A percentile compares a stretch with the other conserved stretches of the same genome.
Conservation (phyloP, 2,329 filamentous ascomycete genomes). For the Geosmithia flava region DNA sequence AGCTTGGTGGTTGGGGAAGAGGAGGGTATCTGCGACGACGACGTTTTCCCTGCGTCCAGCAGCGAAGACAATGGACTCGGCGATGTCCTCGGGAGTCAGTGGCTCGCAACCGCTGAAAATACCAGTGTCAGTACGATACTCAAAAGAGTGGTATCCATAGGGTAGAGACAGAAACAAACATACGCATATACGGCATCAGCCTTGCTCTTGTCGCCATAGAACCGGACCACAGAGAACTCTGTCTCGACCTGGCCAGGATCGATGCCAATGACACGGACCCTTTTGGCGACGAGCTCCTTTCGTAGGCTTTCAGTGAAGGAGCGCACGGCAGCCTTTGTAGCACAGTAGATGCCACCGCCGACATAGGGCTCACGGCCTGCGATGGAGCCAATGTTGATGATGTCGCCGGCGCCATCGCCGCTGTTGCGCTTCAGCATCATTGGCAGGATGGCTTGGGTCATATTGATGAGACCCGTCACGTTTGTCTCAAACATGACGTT, state of each 20-base stretch:
- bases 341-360: constrained; percentile 85
- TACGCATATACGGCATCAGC: constrained; percentile 82
- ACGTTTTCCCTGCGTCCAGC: constrained; percentile 81
- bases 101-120: constrained; percentile 57
- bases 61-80: constrained; percentile 79
- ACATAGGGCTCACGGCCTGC: constrained; percentile 73
- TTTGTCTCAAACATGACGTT: constrained; percentile 85
- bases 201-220: constrained; percentile 79
- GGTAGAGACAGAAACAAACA: constrained; percentile 18
- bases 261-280: constrained; percentile 75
- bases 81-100: constrained; percentile 80
- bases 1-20: constrained; percentile 82
- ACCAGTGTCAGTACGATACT: constrained; percentile 2
- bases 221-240: constrained; percentile 81
- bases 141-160: too few species aligned
- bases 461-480: constrained; percentile 86
- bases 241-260: constrained; percentile 93
- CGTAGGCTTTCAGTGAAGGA: constrained; percentile 74
- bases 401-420: constrained; percentile 65
- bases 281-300: constrained; percentile 69
- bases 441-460: constrained; percentile 83
- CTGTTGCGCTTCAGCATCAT: constrained; percentile 67
- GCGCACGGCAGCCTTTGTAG: constrained; percentile 79
- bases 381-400: constrained; percentile 89
- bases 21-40: constrained; percentile 73